phyloP scores from a whole-genome alignment of 2,329 filamentous ascomycete species.

The Venturia effusa region DNA sequence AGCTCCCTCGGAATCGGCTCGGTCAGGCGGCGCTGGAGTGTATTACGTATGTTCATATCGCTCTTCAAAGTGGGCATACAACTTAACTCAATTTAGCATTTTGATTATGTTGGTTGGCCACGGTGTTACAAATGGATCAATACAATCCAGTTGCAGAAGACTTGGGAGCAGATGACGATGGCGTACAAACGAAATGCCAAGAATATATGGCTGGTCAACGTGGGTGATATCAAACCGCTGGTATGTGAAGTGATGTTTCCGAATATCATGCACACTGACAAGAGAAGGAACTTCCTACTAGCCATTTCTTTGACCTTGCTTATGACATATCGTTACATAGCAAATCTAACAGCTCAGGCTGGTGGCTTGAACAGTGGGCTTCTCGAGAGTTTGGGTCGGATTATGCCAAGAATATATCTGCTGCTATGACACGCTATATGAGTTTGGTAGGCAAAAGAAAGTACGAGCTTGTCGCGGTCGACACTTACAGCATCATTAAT shows the following conservation, averaged over 20 bases:
- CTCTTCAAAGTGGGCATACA: background rate
- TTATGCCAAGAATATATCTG: constrained; percentile 37
- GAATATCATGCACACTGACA: background rate
- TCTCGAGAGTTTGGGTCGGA: constrained; percentile 45
- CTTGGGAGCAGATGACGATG: constrained; percentile 54
- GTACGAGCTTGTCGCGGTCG: constrained; percentile 42
- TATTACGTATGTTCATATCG: constrained; percentile 38
- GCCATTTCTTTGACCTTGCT: constrained; percentile 56
- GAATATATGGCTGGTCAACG: constrained; percentile 56
- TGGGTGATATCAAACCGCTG: constrained; percentile 54
- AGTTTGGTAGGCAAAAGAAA: constrained; percentile 40
- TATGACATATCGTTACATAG: constrained; percentile 50
- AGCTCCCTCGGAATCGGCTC: constrained; percentile 45
- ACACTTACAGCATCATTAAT: constrained; percentile 9
- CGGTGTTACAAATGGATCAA: constrained; percentile 51
- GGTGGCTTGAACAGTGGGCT: constrained; percentile 48
- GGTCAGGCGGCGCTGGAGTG: constrained; percentile 52
- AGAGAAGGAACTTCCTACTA: constrained; percentile 47
- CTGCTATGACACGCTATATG: constrained; percentile 45
- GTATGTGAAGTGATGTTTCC: constrained; percentile 17
- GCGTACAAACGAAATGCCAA: constrained; percentile 48
- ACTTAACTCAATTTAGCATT: constrained; percentile 33
- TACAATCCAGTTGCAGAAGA: constrained; percentile 54
- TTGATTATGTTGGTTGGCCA: constrained; percentile 52
- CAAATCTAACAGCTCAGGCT: constrained; percentile 24